Base-by-base conservation (phyloP, 805 yeast species). In the Starmerella vitae region DNA sequence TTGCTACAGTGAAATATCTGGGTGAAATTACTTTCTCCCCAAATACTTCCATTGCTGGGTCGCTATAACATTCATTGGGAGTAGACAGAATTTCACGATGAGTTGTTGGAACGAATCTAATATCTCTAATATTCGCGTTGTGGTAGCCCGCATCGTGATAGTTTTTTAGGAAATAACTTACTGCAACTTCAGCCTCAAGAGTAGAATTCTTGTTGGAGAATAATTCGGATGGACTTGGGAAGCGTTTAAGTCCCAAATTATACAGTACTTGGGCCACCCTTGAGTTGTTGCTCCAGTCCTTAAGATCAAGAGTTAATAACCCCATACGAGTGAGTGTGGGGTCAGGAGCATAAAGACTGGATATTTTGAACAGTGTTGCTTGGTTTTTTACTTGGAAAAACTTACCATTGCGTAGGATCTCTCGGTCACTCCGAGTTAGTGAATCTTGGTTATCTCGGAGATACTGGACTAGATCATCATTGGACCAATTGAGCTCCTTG, bases 401-500 rank as follows among this genome's bases (percentile, higher is more conserved):
- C 13, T 49, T 37, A 21, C 57, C 55, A 1, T 44, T 39, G 10
- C 40, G 41, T 14, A 62, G 46, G 5, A 57, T 41, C 9, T 47
- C 30, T 57, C 64, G 51, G 39, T 62, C 67, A 7, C 45, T 43
- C 9, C 30, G 18, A 25, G 49, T 56, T 36, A 62, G 46, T 3
- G 46, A 39, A 17, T 36, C 36, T 28, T 38, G 38, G 38, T 60
- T 55, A 3, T 49, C 50, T 2, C 50, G 45, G 9, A 62, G 44
- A 38, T 63, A 62, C 15, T 51, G 47, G n/a, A 61, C 50, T 20
- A 62, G 51, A 32, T 60, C 65, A 18, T 37, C 49, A 6, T 59
- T 52, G 2, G 60, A 48, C 64, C 66, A 62, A 20, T 51, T 46
- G 8, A 59, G 41, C 5, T 38, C 36, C 4, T 41, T 41, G 19